Evolutionary conservation across 129 eudicot genomes (phyloP).

Genomic region (Deinandra increscens): DNA sequence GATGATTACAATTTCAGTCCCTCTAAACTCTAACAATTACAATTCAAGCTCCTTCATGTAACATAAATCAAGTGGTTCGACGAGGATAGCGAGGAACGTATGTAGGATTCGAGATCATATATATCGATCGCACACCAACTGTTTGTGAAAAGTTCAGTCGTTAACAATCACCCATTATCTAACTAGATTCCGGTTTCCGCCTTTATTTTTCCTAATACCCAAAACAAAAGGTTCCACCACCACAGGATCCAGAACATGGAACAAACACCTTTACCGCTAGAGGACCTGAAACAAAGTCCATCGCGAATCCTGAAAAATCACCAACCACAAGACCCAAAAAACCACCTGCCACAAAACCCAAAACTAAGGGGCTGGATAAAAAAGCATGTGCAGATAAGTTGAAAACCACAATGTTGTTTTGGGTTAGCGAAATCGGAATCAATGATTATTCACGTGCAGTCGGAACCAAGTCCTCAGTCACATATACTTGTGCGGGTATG

Average conservation of each 20-base stretch:
- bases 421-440: constrained; percentile 57
- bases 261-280: neutral
- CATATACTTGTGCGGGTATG: constrained; percentile 43
- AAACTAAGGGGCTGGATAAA: constrained; percentile 20
- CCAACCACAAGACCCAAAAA: neutral
- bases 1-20: too few species aligned
- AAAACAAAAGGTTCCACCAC: neutral
- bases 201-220: constrained; percentile 28
- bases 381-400: constrained; percentile 27
- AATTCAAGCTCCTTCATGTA: too few species aligned
- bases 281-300: constrained; percentile 8
- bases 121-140: constrained; percentile 16
- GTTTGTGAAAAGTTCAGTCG: neutral
- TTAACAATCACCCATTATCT: constrained; percentile 3
- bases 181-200: constrained; percentile 19
- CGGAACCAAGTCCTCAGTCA: constrained; percentile 29
- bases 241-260: too few species aligned
- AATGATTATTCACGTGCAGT: constrained; percentile 42
- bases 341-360: constrained; percentile 3
- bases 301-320: neutral
- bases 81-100: too few species aligned
- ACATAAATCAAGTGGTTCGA: too few species aligned
- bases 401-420: constrained; percentile 38
- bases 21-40: too few species aligned
- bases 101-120: too few species aligned